phyloP scores from a whole-genome alignment of 768 basidiomycete genomes.

The Lentinula sp. region DNA sequence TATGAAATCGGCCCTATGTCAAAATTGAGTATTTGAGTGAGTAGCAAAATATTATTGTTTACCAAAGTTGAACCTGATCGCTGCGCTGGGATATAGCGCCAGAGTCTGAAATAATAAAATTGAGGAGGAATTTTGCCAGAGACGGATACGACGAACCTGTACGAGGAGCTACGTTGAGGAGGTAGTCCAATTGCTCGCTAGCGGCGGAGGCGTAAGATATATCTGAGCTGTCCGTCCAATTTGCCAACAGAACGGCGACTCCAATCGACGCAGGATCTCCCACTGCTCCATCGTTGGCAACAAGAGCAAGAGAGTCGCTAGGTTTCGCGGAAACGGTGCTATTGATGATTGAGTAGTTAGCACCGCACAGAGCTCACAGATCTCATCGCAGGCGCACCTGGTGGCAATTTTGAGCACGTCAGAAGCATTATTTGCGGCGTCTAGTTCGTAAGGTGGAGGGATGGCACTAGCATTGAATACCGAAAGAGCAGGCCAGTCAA shows the following conservation, averaged over 20 bases:
- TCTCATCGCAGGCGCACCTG: slow-evolving; percentile 19
- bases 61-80: slow-evolving; percentile 49
- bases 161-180: slow-evolving; percentile 36
- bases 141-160: slow-evolving; percentile 25
- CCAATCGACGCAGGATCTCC: slow-evolving; percentile 80
- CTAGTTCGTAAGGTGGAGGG: slow-evolving; percentile 30
- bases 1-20: slow-evolving; percentile 8
- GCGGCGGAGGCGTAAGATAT: slow-evolving; percentile 24
- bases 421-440: slow-evolving; percentile 21
- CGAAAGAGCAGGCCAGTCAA: slow-evolving; percentile 41
- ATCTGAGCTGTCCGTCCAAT: slow-evolving; percentile 33
- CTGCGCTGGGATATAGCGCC: slow-evolving; percentile 50
- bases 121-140: background rate
- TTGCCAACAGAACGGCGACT: slow-evolving; percentile 58
- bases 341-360: background rate
- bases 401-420: slow-evolving; percentile 37
- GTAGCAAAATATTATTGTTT: background rate
- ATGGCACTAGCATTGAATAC: slow-evolving; percentile 38
- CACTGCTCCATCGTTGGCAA: slow-evolving; percentile 36
- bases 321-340: slow-evolving; percentile 33
- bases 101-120: background rate
- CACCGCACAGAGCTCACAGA: background rate
- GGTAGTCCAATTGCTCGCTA: slow-evolving; percentile 37
- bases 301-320: slow-evolving; percentile 30
- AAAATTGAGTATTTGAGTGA: background rate